Percentiles rank a stretch among this genome's conserved stretches.
Evolutionary conservation across 257 asterid species (phyloP).

Genomic region (Ehretia macrophylla): DNA sequence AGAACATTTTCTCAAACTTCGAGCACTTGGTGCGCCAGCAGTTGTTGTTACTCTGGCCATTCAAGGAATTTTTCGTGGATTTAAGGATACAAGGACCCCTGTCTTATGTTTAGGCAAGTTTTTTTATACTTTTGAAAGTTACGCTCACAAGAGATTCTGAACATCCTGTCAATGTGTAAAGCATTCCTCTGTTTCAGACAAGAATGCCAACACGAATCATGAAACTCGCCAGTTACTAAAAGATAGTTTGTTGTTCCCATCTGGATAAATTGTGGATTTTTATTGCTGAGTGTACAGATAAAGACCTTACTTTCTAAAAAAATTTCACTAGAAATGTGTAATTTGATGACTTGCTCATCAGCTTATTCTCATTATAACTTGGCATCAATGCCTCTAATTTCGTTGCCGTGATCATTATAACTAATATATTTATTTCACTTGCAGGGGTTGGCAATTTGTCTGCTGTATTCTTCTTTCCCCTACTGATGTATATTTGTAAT

Average conservation of each 20-base stretch:
- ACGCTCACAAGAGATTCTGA: not conserved
- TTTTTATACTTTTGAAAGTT: not conserved
- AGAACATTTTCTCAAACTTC: conserved; percentile 36
- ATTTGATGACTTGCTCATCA: no score
- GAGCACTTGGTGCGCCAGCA: conserved; percentile 50
- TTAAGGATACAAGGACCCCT: conserved; percentile 39
- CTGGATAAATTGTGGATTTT: not conserved
- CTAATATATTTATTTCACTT: conserved; percentile 1
- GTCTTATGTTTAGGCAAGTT: conserved; percentile 40
- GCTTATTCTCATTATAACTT: no score
- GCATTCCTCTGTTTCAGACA: no score
- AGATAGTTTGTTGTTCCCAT: not conserved
- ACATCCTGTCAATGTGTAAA: no score
- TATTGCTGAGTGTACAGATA: not conserved
- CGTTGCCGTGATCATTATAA: no score
- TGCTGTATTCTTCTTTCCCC: conserved; percentile 36
- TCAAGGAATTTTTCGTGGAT: conserved; percentile 45
- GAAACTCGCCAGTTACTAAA: no score
- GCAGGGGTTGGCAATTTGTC: conserved; percentile 42
- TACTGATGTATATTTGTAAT: conserved; percentile 27
- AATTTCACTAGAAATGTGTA: no score
- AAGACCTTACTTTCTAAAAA: no score
- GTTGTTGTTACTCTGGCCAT: conserved; percentile 40
- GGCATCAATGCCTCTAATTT: no score
- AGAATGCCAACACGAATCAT: no score